Evolutionary conservation across 139 green algal species (phyloP), one percentile per base, ranked within the genome.

Genomic region (Chlorella sp.): DNA sequence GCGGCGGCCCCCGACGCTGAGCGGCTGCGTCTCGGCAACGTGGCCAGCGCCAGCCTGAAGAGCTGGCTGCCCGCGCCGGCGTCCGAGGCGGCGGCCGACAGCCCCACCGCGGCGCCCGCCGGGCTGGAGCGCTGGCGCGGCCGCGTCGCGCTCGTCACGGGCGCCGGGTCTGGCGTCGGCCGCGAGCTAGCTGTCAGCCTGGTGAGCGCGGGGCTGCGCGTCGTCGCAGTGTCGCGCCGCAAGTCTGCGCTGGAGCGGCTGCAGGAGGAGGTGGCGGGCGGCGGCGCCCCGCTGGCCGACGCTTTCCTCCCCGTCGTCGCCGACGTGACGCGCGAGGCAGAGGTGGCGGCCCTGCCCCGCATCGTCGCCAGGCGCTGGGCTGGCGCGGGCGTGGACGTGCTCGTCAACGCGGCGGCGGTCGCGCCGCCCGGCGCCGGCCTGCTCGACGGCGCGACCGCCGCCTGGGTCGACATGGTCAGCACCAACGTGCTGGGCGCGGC

Each of bases 251-350:
- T 97, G 68, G 89, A 97, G 77, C 77, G 86, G 53, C 86, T 97
- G 67, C 90, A 95, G 84, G 60, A 82, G 19, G 73, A 77, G 36
- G 81, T 95, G 53, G 75, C 89, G 38, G 72, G 62, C 0, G 71
- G 83, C 36, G 89, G 89, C 19, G 79, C 93, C 41, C 74, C 86
- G 19, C 77, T 83, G 7, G 67, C 74, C 4, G 82, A 89, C 72
- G n/a, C n/a, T n/a, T 95, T 97, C 83, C 84, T 97, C 68, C 92
- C 92, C 0, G 87, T 96, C 11, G 90, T 95, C 42, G 93, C 88
- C 71, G 92, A 97, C 80, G 84, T 96, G 15, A 91, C 92, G 4
- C 48, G 81, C 61, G 66, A 85, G 53, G 84, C 81, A 2, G 82
- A 89, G 71, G 75, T 89, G 76, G 77, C 87, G 46, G 88, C 86